Evolutionary conservation across 2,329 filamentous ascomycete genomes (phyloP), one percentile per base, ranked within the genome.

Genomic region (Penicillium palitans): DNA sequence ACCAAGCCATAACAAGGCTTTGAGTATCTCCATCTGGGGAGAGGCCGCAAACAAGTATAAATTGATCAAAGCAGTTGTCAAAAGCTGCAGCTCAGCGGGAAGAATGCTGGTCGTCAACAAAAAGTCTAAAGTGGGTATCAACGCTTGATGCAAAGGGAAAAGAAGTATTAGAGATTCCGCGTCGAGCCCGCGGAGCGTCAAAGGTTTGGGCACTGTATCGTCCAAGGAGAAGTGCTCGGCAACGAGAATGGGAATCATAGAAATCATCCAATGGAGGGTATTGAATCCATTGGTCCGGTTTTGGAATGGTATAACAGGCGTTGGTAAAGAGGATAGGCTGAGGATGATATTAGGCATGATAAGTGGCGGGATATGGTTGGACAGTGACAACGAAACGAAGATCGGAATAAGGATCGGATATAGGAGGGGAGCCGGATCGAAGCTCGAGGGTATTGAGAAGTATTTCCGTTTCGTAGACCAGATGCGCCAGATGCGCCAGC

Each of bases 71-170:
- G 87, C 87, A 40, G 90, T 85, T 0, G 93, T 93, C 17, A 98
- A 83, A 10, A 99, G 81, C 68, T 97, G 91, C 42, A 97, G 82
- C 74, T 99, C 95, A 6, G 95, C 87, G 2, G 89, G 84, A 52
- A 98, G 81, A 42, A 98, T 82, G 74, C 93, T 97, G 1, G 92
- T 96, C 0, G 91, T 93, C 1, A 93, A 93, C 61, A 98, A 82
- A 70, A 90, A 87, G 67, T 90, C 86, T 56, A 98, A 74, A 31
- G 90, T 85, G 31, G 83, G 80, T 70, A 90, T 86, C 25, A 96
- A 79, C 31, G 87, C 87, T 74, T 90, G 89, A 69, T 97, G 93
- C 45, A 98, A 79, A 17, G 93, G 91, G 71, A 93, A 96, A 57
- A 97, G 75, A 57, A 90, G 78, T 29, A 84, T 79, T 35, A 88